phyloP scores from a whole-genome alignment of 148 eudicot species.

The Nepenthes mirabilis region DNA sequence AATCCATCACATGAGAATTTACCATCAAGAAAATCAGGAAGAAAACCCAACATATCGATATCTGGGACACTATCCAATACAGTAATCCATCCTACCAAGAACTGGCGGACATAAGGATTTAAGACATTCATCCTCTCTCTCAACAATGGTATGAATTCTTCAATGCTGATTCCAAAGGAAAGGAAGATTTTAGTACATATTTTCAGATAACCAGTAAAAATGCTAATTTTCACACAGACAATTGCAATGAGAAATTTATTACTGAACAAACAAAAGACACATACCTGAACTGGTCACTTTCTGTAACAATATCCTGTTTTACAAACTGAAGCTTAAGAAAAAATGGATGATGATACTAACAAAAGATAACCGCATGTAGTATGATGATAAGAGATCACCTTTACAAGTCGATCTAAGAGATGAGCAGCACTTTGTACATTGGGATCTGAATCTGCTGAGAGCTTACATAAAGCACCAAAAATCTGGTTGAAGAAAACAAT shows the following conservation, averaged over 20 bases:
- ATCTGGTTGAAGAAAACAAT: conserved; percentile 90
- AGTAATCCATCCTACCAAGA: conserved; percentile 98
- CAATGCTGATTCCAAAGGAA: conserved; percentile 49
- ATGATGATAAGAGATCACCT: conserved; percentile 31
- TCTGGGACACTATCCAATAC: conserved; percentile 98
- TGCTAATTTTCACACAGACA: background rate
- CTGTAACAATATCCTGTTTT: conserved; percentile 91
- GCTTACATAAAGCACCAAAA: conserved; percentile 92
- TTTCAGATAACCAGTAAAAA: conserved; percentile 4
- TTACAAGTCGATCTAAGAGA: conserved; percentile 94
- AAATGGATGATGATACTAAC: background rate
- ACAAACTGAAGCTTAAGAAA: conserved; percentile 11
- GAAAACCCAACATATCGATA: conserved; percentile 97
- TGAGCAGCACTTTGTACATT: conserved; percentile 99
- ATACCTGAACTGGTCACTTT: conserved; percentile 94
- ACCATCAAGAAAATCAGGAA: conserved; percentile 99
- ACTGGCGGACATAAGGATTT: conserved; percentile 94
- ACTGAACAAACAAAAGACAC: conserved; percentile 9
- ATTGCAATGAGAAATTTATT: background rate
- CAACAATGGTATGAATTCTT: conserved; percentile 95
- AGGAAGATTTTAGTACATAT: conserved; percentile 3
- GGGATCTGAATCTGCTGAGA: conserved; percentile 92
- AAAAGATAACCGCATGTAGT: background rate
- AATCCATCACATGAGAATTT: conserved; percentile 8
- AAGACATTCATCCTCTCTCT: conserved; percentile 97